phyloP scores from a whole-genome alignment of 1,284 basidiomycete species.

The Pisolithus thermaeus region DNA sequence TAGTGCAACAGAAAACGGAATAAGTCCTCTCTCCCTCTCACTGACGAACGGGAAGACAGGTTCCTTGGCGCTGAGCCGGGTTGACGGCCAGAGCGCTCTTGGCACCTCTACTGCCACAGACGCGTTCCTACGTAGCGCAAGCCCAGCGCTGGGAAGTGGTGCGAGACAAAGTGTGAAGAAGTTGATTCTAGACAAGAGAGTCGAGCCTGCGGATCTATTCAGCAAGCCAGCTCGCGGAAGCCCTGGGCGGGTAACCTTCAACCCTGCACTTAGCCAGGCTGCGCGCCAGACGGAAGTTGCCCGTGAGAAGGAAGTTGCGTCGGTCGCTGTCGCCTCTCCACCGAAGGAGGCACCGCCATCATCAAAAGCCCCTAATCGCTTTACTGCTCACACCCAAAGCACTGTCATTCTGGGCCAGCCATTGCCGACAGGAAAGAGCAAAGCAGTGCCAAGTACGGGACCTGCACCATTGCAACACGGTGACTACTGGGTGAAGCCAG shows the following conservation, averaged over 20 bases:
- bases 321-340: constrained; percentile 13
- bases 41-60: constrained; percentile 49
- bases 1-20: constrained; percentile 39
- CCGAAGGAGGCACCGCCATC: constrained; percentile 38
- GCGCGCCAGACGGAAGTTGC: constrained; percentile 67
- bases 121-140: constrained; percentile 53
- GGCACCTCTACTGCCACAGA: constrained; percentile 42
- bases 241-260: constrained; percentile 59
- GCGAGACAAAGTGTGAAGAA: constrained; percentile 88
- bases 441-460: constrained; percentile 28
- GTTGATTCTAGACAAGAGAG: constrained; percentile 80
- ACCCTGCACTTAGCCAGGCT: constrained; percentile 64
- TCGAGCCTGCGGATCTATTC: constrained; percentile 67
- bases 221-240: constrained; percentile 44
- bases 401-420: constrained; percentile 27
- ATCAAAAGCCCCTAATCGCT: constrained; percentile 40
- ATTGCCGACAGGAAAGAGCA: constrained; percentile 8
- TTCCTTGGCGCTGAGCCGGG: constrained; percentile 45
- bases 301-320: constrained; percentile 52
- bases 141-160: constrained; percentile 67
- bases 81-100: constrained; percentile 31
- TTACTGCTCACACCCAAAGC: constrained; percentile 44
- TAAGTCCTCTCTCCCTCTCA: constrained; percentile 35
- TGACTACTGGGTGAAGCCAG: constrained; percentile 86
- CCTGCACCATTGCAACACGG: constrained; percentile 57